Evolutionary conservation across 106 monocot genomes (phyloP).

Genomic region (Hemerocallis citrina): DNA sequence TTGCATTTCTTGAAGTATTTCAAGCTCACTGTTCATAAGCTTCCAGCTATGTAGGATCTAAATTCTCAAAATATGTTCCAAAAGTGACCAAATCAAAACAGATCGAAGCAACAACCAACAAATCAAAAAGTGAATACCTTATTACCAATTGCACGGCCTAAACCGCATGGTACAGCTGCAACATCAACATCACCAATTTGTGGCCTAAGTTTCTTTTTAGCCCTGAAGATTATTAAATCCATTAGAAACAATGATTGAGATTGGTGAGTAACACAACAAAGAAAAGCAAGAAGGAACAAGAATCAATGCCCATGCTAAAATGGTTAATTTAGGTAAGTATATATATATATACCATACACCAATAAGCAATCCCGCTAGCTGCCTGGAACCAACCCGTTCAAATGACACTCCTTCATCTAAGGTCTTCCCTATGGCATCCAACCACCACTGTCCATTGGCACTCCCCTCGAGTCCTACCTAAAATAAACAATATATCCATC

Average conservation of each 20-base stretch:
- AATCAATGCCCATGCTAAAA: not conserved
- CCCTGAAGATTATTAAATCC: slow-evolving; percentile 32
- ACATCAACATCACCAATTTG: slow-evolving; percentile 72
- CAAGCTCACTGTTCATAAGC: too few relatives aligned
- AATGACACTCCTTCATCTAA: slow-evolving; percentile 64
- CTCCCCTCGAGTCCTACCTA: slow-evolving; percentile 82
- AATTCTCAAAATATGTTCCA: too few relatives aligned
- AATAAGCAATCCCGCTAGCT: slow-evolving; percentile 59
- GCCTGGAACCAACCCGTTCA: slow-evolving; percentile 60
- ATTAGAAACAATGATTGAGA: not conserved
- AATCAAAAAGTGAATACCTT: slow-evolving; percentile 10
- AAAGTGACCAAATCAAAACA: not conserved
- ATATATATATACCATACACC: slow-evolving; percentile 48
- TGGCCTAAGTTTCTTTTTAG: slow-evolving; percentile 38
- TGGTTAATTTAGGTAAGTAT: slow-evolving; percentile 3
- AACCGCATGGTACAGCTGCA: slow-evolving; percentile 70
- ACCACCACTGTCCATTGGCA: slow-evolving; percentile 60
- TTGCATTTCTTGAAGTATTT: too few relatives aligned
- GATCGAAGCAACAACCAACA: too few relatives aligned
- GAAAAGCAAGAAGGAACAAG: not conserved
- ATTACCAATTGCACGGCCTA: slow-evolving; percentile 85
- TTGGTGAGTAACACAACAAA: not conserved
- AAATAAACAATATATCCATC: slow-evolving; percentile 8
- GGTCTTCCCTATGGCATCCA: slow-evolving; percentile 39
- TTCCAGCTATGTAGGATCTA: too few relatives aligned